Percentiles rank a stretch among this genome's conserved stretches.
Conservation (phyloP, 768 basidiomycete species). For the Lactarius pseudohatsudake region DNA sequence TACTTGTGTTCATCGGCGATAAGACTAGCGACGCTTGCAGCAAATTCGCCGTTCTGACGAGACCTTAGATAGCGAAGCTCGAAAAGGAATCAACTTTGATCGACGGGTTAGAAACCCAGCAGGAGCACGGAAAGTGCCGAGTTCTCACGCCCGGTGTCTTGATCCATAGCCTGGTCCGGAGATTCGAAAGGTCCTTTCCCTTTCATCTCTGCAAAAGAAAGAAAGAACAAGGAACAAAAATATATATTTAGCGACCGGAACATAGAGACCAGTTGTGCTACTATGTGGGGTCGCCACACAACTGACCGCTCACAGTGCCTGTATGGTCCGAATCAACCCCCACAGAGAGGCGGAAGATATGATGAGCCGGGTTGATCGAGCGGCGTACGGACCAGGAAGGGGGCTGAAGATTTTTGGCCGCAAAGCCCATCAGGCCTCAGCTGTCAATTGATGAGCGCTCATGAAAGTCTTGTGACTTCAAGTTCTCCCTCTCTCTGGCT, state of each 20-base stretch:
- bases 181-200: background rate
- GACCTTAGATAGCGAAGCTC: background rate
- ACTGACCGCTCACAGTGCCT: background rate
- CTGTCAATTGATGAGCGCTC: background rate
- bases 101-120: background rate
- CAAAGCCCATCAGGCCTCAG: background rate
- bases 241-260: background rate
- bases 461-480: background rate
- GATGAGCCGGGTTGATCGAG: slow-evolving; percentile 1
- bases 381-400: background rate
- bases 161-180: background rate
- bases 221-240: background rate
- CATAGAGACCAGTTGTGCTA: background rate
- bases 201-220: background rate
- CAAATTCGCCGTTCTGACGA: background rate
- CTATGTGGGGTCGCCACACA: background rate
- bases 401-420: background rate
- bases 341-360: background rate
- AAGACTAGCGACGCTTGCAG: background rate
- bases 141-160: background rate
- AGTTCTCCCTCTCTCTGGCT: background rate
- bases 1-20: background rate
- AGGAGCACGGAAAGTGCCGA: background rate
- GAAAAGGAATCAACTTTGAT: background rate
- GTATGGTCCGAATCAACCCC: background rate